Evolutionary conservation across 1,139 yeast species (phyloP).

Genomic region (Taphrina wiesneri): DNA sequence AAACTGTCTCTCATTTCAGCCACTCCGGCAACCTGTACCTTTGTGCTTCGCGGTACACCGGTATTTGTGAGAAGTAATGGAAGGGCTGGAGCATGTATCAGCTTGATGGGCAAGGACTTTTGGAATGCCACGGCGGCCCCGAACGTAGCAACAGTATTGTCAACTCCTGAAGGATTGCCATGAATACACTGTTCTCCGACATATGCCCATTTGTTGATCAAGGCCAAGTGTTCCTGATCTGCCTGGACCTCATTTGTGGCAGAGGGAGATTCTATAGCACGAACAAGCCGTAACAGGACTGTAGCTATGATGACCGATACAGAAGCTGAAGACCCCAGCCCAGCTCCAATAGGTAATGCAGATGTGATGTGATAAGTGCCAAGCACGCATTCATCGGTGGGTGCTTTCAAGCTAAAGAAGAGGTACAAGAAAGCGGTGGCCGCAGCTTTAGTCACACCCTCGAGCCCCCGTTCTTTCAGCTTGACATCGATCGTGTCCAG

Average conservation of each 20-base stretch:
- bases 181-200: constrained; percentile 94
- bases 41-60: constrained; percentile 81
- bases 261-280: constrained; percentile 52
- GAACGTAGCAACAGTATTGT: constrained; percentile 90
- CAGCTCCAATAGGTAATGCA: constrained; percentile 94
- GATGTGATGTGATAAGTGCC: constrained; percentile 67
- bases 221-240: constrained; percentile 51
- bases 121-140: constrained; percentile 96
- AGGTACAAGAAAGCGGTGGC: constrained; percentile 83
- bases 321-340: constrained; percentile 92
- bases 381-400: constrained; percentile 53
- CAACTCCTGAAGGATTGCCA: constrained; percentile 97
- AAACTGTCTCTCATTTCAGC: constrained; percentile 54
- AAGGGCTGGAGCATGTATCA: constrained; percentile 62
- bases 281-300: constrained; percentile 67
- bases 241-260: constrained; percentile 40
- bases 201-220: constrained; percentile 83
- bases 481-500: constrained; percentile 53
- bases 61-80: constrained; percentile 80
- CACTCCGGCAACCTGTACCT: constrained; percentile 77
- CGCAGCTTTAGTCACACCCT: constrained; percentile 54
- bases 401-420: constrained; percentile 58
- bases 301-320: constrained; percentile 81
- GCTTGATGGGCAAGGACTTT: constrained; percentile 46
- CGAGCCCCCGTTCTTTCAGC: constrained; percentile 44